Evolutionary conservation across 2,329 filamentous ascomycete species (phyloP).

Genomic region (Dryadomyces sulphureus): DNA sequence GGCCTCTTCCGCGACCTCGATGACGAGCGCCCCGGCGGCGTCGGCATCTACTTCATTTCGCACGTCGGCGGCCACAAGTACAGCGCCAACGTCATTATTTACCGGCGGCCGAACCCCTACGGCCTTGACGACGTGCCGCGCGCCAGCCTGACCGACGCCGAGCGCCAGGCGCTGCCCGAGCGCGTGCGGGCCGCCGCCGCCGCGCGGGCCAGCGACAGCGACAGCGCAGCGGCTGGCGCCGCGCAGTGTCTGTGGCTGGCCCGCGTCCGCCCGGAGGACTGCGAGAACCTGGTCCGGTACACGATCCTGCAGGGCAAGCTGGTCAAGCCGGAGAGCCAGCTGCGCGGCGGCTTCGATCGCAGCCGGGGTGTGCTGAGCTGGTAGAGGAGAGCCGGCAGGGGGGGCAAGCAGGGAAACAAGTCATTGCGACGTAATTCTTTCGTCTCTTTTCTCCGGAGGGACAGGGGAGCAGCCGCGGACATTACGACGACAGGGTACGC

Average conservation of each 20-base stretch:
- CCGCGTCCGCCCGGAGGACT: conserved; percentile 71
- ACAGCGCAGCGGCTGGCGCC: conserved; percentile 42
- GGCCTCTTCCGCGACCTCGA: conserved; percentile 77
- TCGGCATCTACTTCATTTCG: conserved; percentile 91
- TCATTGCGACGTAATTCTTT: no score
- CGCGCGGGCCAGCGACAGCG: conserved; percentile 17
- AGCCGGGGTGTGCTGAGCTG: conserved; percentile 71
- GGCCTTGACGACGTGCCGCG: conserved; percentile 31
- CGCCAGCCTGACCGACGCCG: conserved; percentile 19
- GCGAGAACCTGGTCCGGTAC: conserved; percentile 79
- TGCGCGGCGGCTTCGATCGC: conserved; percentile 84
- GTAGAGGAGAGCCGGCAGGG: no score
- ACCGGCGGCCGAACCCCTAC: conserved; percentile 50
- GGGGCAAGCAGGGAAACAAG: no score
- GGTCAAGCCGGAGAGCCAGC: conserved; percentile 72
- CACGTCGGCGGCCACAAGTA: conserved; percentile 97
- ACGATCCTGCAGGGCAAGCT: conserved; percentile 90
- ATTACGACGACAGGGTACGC: no score
- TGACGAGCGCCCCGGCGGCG: conserved; percentile 79
- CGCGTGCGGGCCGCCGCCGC: conserved; percentile 14
- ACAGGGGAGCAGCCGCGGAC: no score
- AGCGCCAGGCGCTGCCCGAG: conserved; percentile 18
- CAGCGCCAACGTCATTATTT: conserved; percentile 85
- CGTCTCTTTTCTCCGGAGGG: no score
- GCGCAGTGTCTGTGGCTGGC: conserved; percentile 90